Evolutionary conservation across 2,329 filamentous ascomycete species (phyloP).

Genomic region (Sporothrix globosa): DNA sequence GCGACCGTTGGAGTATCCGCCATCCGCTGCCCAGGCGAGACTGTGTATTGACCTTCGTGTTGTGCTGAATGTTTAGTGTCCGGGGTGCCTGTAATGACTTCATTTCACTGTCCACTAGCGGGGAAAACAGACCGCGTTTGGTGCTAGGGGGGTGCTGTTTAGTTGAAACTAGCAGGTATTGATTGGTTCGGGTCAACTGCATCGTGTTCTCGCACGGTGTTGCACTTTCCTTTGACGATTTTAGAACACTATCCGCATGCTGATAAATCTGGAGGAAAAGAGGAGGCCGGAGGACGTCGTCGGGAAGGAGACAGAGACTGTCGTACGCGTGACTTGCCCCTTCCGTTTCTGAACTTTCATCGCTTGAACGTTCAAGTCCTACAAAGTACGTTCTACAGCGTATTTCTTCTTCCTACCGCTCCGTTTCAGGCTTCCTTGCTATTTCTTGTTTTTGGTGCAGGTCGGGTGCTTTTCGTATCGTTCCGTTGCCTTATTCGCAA

Average conservation of each 20-base stretch:
- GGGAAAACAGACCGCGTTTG: not conserved
- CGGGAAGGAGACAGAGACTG: not conserved
- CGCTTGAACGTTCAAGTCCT: too few species aligned
- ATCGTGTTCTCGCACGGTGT: slow-evolving; percentile 18
- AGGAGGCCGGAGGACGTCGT: too few species aligned
- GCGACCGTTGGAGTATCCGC: too few species aligned
- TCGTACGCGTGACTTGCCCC: not conserved
- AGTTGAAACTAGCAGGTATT: not conserved
- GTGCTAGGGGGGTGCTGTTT: not conserved
- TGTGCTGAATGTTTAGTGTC: not conserved
- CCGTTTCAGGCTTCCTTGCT: not conserved
- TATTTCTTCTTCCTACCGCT: not conserved
- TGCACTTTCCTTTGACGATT: not conserved
- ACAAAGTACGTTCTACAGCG: too few species aligned
- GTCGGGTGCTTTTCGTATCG: not conserved
- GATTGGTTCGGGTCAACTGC: not conserved
- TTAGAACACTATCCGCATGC: not conserved
- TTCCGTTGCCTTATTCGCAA: not conserved
- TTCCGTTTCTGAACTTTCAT: not conserved
- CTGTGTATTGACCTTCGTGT: not conserved
- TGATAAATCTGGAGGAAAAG: not conserved
- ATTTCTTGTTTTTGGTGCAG: not conserved
- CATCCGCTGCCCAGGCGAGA: not conserved
- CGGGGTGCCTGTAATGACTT: slow-evolving; percentile 15
- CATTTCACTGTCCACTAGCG: slow-evolving; percentile 13